Percentiles rank a stretch among this genome's conserved stretches.
phyloP scores from a whole-genome alignment of 2,329 filamentous ascomycete species.

The Fusarium secorum region DNA sequence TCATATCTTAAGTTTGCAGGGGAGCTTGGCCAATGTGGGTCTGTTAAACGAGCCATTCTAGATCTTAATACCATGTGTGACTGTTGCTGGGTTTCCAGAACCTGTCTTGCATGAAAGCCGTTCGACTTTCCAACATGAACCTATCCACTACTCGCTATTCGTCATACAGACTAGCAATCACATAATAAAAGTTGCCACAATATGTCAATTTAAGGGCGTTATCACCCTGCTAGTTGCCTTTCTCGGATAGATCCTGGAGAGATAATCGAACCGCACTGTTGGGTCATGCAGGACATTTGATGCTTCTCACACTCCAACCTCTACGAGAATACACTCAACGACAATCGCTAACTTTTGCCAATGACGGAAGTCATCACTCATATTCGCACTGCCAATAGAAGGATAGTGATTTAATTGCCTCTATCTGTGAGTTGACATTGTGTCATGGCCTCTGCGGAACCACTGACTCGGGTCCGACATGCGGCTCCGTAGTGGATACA shows the following conservation, averaged over 20 bases:
- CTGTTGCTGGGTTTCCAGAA: not conserved
- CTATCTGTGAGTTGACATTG: no score
- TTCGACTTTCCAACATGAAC: not conserved
- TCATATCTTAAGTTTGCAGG: not conserved
- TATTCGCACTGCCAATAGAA: no score
- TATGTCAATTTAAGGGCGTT: not conserved
- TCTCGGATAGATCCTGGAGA: not conserved
- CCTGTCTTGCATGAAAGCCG: not conserved
- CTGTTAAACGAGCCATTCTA: not conserved
- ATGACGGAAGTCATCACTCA: no score
- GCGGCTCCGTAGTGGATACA: constrained; percentile 17
- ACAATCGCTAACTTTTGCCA: no score
- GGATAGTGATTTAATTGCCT: no score
- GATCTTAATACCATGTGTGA: not conserved
- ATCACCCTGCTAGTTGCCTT: not conserved
- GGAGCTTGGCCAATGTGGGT: not conserved
- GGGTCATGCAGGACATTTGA: not conserved
- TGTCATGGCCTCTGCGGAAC: not conserved
- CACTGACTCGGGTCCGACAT: constrained; percentile 10
- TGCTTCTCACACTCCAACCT: not conserved
- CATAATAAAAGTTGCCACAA: not conserved
- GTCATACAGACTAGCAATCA: not conserved
- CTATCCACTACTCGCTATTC: not conserved
- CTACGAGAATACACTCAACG: no score
- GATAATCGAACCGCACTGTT: not conserved